Evolutionary conservation across 1,139 yeast genomes (phyloP).

Genomic region (Arxiozyma slooffiae): DNA sequence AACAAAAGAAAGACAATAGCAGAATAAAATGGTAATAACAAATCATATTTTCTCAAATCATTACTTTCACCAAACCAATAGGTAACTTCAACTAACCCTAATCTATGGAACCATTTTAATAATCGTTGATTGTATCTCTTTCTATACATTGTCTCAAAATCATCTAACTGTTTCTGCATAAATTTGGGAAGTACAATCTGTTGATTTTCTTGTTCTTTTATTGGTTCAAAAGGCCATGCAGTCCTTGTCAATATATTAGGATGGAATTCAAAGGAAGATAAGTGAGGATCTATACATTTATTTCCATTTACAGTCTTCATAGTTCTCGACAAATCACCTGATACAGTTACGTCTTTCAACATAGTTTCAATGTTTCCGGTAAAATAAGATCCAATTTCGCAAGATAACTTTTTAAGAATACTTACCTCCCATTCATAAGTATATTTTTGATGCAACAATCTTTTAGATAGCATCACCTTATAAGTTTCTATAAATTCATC

Average conservation of each 20-base stretch:
- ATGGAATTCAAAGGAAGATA: conserved; percentile 32
- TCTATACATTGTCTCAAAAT: conserved; percentile 44
- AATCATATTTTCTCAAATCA: conserved; percentile 41
- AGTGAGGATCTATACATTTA: background rate
- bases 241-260: conserved; percentile 44
- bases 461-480: conserved; percentile 80
- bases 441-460: conserved; percentile 54
- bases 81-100: conserved; percentile 72
- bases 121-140: conserved; percentile 64
- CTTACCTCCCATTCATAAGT: conserved; percentile 59
- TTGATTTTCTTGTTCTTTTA: conserved; percentile 12
- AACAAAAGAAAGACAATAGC: conserved; percentile 70
- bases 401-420: conserved; percentile 59
- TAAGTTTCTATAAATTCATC: conserved; percentile 82
- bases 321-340: conserved; percentile 12
- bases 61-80: conserved; percentile 25
- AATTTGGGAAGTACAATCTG: conserved; percentile 45
- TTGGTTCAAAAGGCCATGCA: conserved; percentile 28
- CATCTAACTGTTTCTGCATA: conserved; percentile 42
- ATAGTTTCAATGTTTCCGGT: conserved; percentile 77
- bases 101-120: conserved; percentile 73
- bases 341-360: conserved; percentile 66
- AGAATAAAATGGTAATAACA: conserved; percentile 73
- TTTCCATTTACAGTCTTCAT: background rate
- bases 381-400: conserved; percentile 72